phyloP scores from a whole-genome alignment of 192 early-diverging fungal species.

The Gamsiella multidivaricata region DNA sequence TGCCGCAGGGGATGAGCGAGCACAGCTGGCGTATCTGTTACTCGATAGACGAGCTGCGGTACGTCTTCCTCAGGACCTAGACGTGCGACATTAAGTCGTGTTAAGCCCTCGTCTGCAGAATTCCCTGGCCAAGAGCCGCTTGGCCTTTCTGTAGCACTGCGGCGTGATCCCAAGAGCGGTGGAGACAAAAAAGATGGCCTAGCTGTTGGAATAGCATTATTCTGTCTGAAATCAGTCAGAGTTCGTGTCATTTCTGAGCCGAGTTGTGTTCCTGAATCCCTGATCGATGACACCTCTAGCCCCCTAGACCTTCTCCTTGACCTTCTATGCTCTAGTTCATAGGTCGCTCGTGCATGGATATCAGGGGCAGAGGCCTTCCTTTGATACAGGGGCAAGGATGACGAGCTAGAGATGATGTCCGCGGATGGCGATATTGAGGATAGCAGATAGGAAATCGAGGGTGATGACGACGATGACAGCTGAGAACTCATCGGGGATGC shows the following conservation, averaged over 20 bases:
- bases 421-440: neutral
- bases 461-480: neutral
- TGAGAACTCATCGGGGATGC: neutral
- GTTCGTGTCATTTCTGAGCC: neutral
- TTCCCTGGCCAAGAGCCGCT: too few relatives aligned
- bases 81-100: neutral
- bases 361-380: neutral
- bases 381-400: neutral
- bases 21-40: neutral
- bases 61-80: neutral
- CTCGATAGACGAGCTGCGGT: conserved; percentile 4
- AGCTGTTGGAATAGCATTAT: too few relatives aligned
- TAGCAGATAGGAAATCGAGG: neutral
- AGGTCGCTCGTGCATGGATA: neutral
- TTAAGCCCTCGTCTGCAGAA: too few relatives aligned
- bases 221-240: conserved; percentile 1
- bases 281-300: neutral
- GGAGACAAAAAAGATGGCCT: too few relatives aligned
- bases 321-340: neutral
- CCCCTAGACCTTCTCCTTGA: neutral
- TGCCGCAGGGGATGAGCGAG: conserved; percentile 1
- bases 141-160: too few relatives aligned
- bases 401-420: neutral
- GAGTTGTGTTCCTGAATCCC: neutral
- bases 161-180: too few relatives aligned